Evolutionary conservation across 306 rosid species (phyloP).

Genomic region (Inga laurina): DNA sequence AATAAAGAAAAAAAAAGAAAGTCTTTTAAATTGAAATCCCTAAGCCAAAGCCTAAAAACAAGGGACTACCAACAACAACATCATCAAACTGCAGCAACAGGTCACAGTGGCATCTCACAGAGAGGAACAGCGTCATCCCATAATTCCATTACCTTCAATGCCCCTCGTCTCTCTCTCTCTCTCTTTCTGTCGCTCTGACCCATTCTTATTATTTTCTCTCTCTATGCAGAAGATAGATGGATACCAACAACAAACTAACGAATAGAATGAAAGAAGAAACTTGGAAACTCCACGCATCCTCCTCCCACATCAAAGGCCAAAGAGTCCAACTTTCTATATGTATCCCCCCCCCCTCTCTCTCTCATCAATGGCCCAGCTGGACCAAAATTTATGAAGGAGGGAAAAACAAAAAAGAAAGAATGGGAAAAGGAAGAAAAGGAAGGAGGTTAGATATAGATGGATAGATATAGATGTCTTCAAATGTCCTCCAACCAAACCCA

Average conservation of each 20-base stretch:
- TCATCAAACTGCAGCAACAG: constrained; percentile 29
- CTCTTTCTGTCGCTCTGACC: constrained; percentile 35
- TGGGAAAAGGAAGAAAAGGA: constrained; percentile 45
- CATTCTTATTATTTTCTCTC: constrained; percentile 38
- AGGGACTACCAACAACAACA: constrained; percentile 37
- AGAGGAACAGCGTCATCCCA: constrained; percentile 42
- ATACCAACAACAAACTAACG: constrained; percentile 38
- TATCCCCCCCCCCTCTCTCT: background rate
- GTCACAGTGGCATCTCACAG: constrained; percentile 50
- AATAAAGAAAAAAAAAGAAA: background rate
- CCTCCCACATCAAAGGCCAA: constrained; percentile 14
- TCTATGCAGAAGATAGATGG: constrained; percentile 41
- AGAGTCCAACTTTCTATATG: background rate
- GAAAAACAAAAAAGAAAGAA: constrained; percentile 34
- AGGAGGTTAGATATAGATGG: constrained; percentile 4
- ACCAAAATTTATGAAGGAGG: constrained; percentile 83
- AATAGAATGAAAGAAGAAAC: constrained; percentile 52
- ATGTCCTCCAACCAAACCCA: constrained; percentile 99
- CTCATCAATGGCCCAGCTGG: constrained; percentile 55
- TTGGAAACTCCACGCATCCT: constrained; percentile 32
- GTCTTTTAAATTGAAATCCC: background rate
- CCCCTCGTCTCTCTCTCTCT: background rate
- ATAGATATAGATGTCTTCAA: constrained; percentile 70
- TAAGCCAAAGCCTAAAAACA: constrained; percentile 53
- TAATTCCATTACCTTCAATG: constrained; percentile 28